Base-by-base conservation (phyloP, 495 filamentous ascomycete species). In the Bathelium albidoporum region DNA sequence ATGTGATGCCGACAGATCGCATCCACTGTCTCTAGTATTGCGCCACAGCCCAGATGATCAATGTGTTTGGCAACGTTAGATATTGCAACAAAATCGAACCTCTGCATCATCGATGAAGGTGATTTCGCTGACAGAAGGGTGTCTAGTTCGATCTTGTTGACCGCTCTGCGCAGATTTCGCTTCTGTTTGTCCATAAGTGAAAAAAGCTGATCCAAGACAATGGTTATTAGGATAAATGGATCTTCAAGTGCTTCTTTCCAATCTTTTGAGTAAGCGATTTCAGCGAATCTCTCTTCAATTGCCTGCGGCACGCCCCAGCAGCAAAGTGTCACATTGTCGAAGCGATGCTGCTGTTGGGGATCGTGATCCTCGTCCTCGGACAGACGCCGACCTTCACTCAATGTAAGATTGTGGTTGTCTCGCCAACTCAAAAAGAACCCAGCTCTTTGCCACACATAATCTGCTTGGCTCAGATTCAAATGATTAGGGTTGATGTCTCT, bases 1-100 rank as follows among this genome's bases (percentile, higher is more conserved):
- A 29, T 55, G 49, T 55, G 49, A 55, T 55, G 24, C 10, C 49
- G 49, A 55, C 49, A 55, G 24, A 55, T 55, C 49, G 49, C 41
- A 22, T 59, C 62, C 10, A 63, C 29, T 20, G 62, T 62, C 62
- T 39, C 28, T 1, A 62, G n/a, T 22, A 65, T 62, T n/a, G 62
- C 59, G 63, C 45, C 63, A 39, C 41, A 34, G 24, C 59, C 64
- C 49, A 55, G 49, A 24, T 55, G 49, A 29, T 55, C 49, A 55
- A 55, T 29, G 63, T 60, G 59, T 49, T 68, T 68, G 32, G 66
- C 58, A n/a, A 68, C 59, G n/a, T 65, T 68, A 41, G 65, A 64
- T 22, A 68, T 26, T 18, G 34, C 59, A 49, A 68, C 58, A 60
- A 68, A 68, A 55, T 55, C 49, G 49, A 55, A 55, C 9, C 49